A percentile compares a stretch with the other conserved stretches of the same genome.
Conservation (phyloP, 1,284 basidiomycete species). For the Takashimella koratensis region DNA sequence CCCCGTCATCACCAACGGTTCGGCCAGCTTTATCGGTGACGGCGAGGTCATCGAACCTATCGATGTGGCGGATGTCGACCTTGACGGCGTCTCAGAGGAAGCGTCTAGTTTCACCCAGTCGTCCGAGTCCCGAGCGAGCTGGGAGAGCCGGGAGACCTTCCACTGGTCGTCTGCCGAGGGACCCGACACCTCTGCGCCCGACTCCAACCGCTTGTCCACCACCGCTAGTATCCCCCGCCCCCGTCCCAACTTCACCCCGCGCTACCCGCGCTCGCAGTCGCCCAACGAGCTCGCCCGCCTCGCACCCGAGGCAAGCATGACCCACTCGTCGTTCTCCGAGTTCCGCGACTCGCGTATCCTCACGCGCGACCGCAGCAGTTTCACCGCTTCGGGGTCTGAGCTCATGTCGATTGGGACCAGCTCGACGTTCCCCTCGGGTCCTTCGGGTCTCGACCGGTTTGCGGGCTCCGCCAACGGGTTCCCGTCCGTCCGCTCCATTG, state of each 20-base stretch:
- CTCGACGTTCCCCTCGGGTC: constrained; percentile 7
- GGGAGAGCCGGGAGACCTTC: constrained; percentile 45
- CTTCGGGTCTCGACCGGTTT: constrained; percentile 12
- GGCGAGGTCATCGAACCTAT: constrained; percentile 40
- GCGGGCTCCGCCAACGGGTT: constrained; percentile 8
- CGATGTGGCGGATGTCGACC: background rate
- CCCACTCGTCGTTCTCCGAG: background rate
- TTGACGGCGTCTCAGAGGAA: background rate
- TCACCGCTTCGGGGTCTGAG: background rate
- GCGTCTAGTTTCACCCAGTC: constrained; percentile 37
- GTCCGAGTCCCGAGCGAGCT: constrained; percentile 40
- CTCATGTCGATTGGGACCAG: background rate
- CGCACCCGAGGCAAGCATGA: background rate
- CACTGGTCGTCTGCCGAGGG: constrained; percentile 47
- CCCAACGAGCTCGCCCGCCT: constrained; percentile 2
- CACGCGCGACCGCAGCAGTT: background rate
- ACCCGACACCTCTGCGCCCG: constrained; percentile 16
- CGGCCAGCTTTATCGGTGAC: constrained; percentile 29
- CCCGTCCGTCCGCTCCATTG: constrained; percentile 1
- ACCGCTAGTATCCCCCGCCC: constrained; percentile 40
- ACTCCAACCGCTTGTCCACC: constrained; percentile 30
- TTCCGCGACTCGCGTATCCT: background rate
- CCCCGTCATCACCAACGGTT: constrained; percentile 14
- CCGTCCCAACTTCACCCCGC: constrained; percentile 43
- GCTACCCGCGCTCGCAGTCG: constrained; percentile 33